A percentile compares a stretch with the other conserved stretches of the same genome.
These are phyloP conservation scores for Nissolia schottii DNA, from an alignment of 306 rosid species.

Conservation along the genomic window DNA sequence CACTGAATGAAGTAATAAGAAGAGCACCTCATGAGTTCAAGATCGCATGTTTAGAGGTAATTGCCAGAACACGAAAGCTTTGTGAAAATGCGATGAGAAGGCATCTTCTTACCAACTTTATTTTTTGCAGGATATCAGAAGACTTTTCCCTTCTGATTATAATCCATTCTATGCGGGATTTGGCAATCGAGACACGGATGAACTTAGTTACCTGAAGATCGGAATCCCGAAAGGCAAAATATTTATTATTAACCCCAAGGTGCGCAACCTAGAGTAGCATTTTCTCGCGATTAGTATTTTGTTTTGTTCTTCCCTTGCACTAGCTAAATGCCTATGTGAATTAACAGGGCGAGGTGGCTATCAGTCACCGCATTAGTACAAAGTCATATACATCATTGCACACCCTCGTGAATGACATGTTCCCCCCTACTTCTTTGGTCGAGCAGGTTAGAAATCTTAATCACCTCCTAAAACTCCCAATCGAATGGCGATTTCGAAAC, in stretches of 20 bases:
- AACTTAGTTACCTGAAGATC: conserved; percentile 86
- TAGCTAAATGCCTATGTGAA: background rate
- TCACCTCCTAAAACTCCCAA: background rate
- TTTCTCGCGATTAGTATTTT: background rate
- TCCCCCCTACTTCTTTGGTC: conserved; percentile 82
- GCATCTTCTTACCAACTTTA: conserved; percentile 1
- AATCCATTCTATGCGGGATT: conserved; percentile 97
- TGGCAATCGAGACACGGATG: conserved; percentile 97
- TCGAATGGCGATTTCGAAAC: background rate
- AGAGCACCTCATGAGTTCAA: conserved; percentile 99
- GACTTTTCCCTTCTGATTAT: conserved; percentile 85
- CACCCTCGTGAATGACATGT: conserved; percentile 97
- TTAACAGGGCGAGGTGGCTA: conserved; percentile 94
- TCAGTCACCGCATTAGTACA: conserved; percentile 75
- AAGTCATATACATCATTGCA: conserved; percentile 93
- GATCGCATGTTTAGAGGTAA: conserved; percentile 97
- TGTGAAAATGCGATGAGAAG: background rate
- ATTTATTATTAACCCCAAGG: conserved; percentile 98
- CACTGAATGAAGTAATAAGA: conserved; percentile 68
- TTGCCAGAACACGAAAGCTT: background rate
- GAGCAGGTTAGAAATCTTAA: conserved; percentile 68
- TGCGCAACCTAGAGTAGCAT: conserved; percentile 25
- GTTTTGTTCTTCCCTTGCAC: background rate
- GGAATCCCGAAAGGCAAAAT: conserved; percentile 98
- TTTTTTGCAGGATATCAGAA: conserved; percentile 71